phyloP scores from a whole-genome alignment of 768 basidiomycete genomes.

The Paxillus ammoniavirescens region DNA sequence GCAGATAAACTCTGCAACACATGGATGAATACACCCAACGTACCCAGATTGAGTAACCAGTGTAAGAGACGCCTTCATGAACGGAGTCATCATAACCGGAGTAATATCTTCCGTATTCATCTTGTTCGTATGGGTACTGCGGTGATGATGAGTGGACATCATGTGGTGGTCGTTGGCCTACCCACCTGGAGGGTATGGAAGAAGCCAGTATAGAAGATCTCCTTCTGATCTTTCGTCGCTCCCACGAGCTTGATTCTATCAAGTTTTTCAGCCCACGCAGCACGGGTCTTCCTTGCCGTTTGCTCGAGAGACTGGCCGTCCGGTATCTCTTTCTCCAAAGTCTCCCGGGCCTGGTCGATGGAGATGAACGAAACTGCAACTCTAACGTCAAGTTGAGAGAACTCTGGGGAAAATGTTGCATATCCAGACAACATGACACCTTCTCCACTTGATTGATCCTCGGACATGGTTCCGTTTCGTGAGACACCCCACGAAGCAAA shows the following conservation, averaged over 20 bases:
- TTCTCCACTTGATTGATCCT: slow-evolving; percentile 27
- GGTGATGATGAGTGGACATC: slow-evolving; percentile 4
- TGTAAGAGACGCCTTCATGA: slow-evolving; percentile 68
- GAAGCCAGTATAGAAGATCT: slow-evolving; percentile 59
- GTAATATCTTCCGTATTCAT: slow-evolving; percentile 66
- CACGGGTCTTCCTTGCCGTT: slow-evolving; percentile 47
- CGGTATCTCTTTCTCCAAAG: slow-evolving; percentile 49
- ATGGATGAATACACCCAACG: slow-evolving; percentile 8
- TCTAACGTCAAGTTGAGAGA: slow-evolving; percentile 47
- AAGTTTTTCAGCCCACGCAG: slow-evolving; percentile 58
- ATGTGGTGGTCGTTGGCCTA: not conserved
- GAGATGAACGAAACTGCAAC: slow-evolving; percentile 78
- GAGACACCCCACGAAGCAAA: slow-evolving; percentile 49
- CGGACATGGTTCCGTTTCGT: slow-evolving; percentile 39
- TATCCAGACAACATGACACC: slow-evolving; percentile 55
- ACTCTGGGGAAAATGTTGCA: slow-evolving; percentile 38
- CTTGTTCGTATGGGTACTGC: slow-evolving; percentile 77
- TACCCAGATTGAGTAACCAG: slow-evolving; percentile 81
- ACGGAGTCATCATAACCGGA: slow-evolving; percentile 72
- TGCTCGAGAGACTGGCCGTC: slow-evolving; percentile 48
- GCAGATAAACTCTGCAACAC: not conserved
- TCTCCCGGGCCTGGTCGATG: slow-evolving; percentile 57
- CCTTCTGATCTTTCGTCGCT: slow-evolving; percentile 45
- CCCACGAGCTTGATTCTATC: slow-evolving; percentile 50
- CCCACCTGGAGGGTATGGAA: slow-evolving; percentile 61